Base-by-base conservation (phyloP, 78 protist species). In the Cavenderia fasciculata region DNA sequence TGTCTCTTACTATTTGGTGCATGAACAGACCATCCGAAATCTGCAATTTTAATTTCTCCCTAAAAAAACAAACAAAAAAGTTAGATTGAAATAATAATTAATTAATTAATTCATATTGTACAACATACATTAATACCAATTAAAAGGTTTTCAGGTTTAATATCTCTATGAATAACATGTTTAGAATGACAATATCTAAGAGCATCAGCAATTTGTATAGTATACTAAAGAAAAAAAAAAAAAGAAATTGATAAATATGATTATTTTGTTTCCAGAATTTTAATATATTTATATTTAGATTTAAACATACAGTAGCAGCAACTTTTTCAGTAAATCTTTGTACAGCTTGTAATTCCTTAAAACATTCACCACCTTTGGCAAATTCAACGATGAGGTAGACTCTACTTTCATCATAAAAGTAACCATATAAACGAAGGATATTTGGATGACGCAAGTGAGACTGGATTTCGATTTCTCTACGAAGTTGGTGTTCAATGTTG, bases 1-100 rank as follows among this genome's bases (percentile, higher is more conserved):
- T 33, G 57, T 43, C 99, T 86, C 8, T 89, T 70, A 19, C 89
- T 27, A 46, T 63, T 43, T 25, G 92, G 96, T 21, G 98, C 94
- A 69, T 95, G 97, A 23, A 96, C 98, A 2, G 97, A 76, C 99
- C 99, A 98, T 31, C 99, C 99, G 46, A 98, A 98, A 72, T 98
- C 99, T 1, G 98, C 99, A 33, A 98, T 87, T 90, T 98, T 98
- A 27, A 98, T 62, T 23, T 96, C 95, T 7, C 96, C 98, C 25
- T 89, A n/a, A 23, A 10, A 61, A 11, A 87, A 21, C 2, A 36
- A 14, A 29, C 11, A 65, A 21, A 4, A 65, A 33, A 29, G 18
- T 12, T 29, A 33, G 25, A 4, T 31, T 29, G 33, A 59, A 12
- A 23, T 43, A 6, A 47, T 61, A 51, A 43, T 27, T 7, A 7